Conservation (phyloP, 129 eudicot genomes). For the Glebionis coronaria region DNA sequence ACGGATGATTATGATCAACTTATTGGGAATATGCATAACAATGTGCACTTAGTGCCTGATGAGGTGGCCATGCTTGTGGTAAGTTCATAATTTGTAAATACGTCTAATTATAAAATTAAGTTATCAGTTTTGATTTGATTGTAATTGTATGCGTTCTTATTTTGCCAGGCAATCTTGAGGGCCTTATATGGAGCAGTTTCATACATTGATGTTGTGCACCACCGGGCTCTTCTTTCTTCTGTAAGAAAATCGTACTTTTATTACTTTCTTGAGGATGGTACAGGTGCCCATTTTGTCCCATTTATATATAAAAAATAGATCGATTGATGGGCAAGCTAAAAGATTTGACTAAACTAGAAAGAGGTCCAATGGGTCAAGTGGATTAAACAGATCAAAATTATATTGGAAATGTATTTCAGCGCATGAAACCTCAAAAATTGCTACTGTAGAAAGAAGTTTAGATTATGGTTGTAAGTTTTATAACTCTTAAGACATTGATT, state of each 20-base stretch:
- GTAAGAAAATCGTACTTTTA: slow-evolving; percentile 40
- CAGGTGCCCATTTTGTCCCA: no score
- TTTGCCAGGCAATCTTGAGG: slow-evolving; percentile 67
- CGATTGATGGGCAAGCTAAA: no score
- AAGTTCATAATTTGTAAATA: slow-evolving; percentile 21
- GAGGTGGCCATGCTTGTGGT: slow-evolving; percentile 92
- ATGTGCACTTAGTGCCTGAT: slow-evolving; percentile 48
- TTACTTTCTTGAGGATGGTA: not conserved
- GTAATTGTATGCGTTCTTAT: not conserved
- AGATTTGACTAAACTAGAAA: not conserved
- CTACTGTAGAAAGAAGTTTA: not conserved
- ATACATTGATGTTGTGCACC: slow-evolving; percentile 59
- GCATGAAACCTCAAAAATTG: not conserved
- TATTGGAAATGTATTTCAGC: not conserved
- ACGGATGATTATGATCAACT: slow-evolving; percentile 51
- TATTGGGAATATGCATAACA: slow-evolving; percentile 54
- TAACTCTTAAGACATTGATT: no score
- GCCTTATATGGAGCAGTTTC: slow-evolving; percentile 77
- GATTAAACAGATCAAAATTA: not conserved
- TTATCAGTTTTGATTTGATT: not conserved
- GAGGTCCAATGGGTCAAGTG: not conserved
- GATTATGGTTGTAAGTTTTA: not conserved
- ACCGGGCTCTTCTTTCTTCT: slow-evolving; percentile 57
- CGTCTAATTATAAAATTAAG: not conserved
- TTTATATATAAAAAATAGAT: no score